Percentiles rank a stretch among this genome's conserved stretches.
Evolutionary conservation across 495 filamentous ascomycete genomes (phyloP).

Genomic region (Endocarpon pusillum): DNA sequence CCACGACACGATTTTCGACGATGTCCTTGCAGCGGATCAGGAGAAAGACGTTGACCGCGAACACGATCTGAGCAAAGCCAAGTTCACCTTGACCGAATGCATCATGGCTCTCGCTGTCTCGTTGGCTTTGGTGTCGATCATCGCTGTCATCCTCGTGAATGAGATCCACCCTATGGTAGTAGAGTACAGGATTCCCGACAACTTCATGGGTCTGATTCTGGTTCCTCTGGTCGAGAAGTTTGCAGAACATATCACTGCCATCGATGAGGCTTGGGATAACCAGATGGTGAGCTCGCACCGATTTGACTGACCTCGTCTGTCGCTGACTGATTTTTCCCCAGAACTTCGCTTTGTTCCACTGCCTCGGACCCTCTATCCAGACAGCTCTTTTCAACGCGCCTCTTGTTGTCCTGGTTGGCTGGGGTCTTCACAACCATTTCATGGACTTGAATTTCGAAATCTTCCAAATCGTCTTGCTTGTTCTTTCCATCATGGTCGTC

Average conservation of each 20-base stretch:
- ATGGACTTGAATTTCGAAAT: slow-evolving; percentile 79
- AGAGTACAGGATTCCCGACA: slow-evolving; percentile 50
- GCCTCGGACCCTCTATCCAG: slow-evolving; percentile 79
- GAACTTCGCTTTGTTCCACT: slow-evolving; percentile 85
- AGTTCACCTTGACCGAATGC: slow-evolving; percentile 67
- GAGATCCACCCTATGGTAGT: slow-evolving; percentile 72
- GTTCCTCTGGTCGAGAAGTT: slow-evolving; percentile 78
- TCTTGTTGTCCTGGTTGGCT: slow-evolving; percentile 67
- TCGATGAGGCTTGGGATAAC: slow-evolving; percentile 84
- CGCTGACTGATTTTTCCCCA: slow-evolving; percentile 29
- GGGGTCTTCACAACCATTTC: slow-evolving; percentile 48
- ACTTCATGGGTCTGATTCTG: slow-evolving; percentile 59
- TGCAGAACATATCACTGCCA: slow-evolving; percentile 73
- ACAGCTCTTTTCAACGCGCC: slow-evolving; percentile 82
- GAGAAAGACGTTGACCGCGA: slow-evolving; percentile 49
- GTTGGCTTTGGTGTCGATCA: slow-evolving; percentile 58
- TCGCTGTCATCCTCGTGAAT: slow-evolving; percentile 65
- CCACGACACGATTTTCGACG: slow-evolving; percentile 65
- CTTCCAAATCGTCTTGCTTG: slow-evolving; percentile 72
- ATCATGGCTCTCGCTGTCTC: slow-evolving; percentile 49
- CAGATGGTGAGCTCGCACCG: slow-evolving; percentile 13
- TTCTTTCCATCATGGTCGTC: slow-evolving; percentile 73
- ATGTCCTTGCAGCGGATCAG: slow-evolving; percentile 55
- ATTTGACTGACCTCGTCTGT: too few species aligned
- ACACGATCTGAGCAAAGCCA: slow-evolving; percentile 42